Evolutionary conservation across 768 basidiomycete species (phyloP), one percentile per base, ranked within the genome.

Genomic region (Crassisporium funariophilum): DNA sequence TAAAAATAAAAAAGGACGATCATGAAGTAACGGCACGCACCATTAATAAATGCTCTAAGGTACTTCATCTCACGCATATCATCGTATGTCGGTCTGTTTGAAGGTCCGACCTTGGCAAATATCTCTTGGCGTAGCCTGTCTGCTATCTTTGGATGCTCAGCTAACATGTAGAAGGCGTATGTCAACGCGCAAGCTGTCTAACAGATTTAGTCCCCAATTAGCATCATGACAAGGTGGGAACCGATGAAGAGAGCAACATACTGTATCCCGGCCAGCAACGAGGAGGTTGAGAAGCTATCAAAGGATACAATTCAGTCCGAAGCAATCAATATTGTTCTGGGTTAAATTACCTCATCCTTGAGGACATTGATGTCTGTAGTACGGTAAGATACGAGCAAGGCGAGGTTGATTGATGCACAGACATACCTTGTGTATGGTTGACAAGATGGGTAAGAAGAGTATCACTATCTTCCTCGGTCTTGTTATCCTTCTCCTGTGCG

Each of bases 221-320:
- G 21, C 6, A n/a, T 16, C 17, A 25, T 20, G 24, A 16, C 6
- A 5, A 23, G 12, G 34, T 2, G 12, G 10, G n/a, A 24, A 17
- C 11, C 13, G 33, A n/a, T n/a, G n/a, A 20, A 19, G 20, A 21
- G 17, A 17, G 13, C 41, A 15, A 55, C 66, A 22, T 45, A 74
- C 75, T 3, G 81, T 83, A 48, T 83, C 82, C 21, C 79, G 69
- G 10, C 78, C 79, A 9, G 81, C 79, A 19, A 82, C 67, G 12
- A 59, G 40, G 16, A 59, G 38, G 33, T 56, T 57, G 33, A 57
- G 21, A 6, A 50, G 49, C 42, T 53, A 22, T 31, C 41, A 47
- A 44, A 36, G 13, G 13, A 9, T 6, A 51, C 11, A 4, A 24
- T n/a, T n/a, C n/a, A n/a, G n/a, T n/a, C n/a, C n/a, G n/a, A n/a